These are phyloP conservation scores for Metrosideros polymorpha DNA, from an alignment of 441 rosid genomes.

Conservation along the genomic window DNA sequence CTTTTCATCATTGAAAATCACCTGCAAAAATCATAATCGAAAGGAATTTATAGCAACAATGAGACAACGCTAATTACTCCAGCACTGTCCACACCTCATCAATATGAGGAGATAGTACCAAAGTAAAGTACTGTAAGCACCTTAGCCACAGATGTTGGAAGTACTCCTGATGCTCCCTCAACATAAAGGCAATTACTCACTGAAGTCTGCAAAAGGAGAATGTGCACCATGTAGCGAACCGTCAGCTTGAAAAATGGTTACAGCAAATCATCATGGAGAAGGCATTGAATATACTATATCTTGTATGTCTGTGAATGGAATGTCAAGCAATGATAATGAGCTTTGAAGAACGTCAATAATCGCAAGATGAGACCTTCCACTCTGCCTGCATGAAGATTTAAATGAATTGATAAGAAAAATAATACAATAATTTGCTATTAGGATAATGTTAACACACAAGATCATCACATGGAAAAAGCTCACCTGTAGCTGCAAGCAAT, in stretches of 20 bases:
- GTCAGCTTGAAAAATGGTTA: not conserved
- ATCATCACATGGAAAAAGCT: slow-evolving; percentile 1
- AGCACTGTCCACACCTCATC: not conserved
- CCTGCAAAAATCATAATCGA: slow-evolving; percentile 25
- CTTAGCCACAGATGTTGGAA: slow-evolving; percentile 82
- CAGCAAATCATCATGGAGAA: not conserved
- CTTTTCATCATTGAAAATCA: slow-evolving; percentile 47
- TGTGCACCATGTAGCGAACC: not conserved
- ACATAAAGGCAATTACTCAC: slow-evolving; percentile 57
- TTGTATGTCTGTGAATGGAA: slow-evolving; percentile 76
- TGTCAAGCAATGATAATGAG: slow-evolving; percentile 61
- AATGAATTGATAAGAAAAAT: not conserved
- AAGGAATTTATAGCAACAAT: not conserved
- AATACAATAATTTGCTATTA: not conserved
- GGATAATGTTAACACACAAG: not conserved
- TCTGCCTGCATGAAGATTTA: slow-evolving; percentile 45
- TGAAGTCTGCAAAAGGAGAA: slow-evolving; percentile 35
- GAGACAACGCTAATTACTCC: not conserved
- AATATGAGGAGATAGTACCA: not conserved
- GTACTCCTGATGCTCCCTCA: slow-evolving; percentile 77
- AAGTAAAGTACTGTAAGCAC: slow-evolving; percentile 12
- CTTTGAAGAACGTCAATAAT: slow-evolving; percentile 52
- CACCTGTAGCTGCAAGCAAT: slow-evolving; percentile 88
- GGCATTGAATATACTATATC: slow-evolving; percentile 44
- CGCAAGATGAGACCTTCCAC: slow-evolving; percentile 80